Evolutionary conservation across 768 basidiomycete species (phyloP), one percentile per base, ranked within the genome.

Genomic region (Steccherinum ochraceum): DNA sequence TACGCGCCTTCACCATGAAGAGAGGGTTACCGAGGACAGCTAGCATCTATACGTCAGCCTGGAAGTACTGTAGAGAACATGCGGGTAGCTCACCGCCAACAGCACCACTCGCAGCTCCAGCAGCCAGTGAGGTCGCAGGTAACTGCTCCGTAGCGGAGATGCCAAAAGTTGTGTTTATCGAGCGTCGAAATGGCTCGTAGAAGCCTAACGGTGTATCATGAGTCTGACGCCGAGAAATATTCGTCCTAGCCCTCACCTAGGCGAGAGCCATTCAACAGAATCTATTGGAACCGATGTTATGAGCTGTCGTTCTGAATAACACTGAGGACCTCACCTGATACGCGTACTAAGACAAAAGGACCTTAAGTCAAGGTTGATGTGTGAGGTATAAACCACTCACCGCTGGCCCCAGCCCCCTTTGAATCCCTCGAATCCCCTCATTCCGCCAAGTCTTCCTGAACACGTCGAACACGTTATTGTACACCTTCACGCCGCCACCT

Each of bases 1-100:
- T 97, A 42, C 96, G 82, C 4, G 96, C 96, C 71, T 99, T 99
- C 64, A 99, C 83, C 51, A 99, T 73, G 69, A 96, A 99, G 12
- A 96, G 70, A 0, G 93, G 93, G 65, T 91, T 95, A 40, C 93
- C 93, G 40, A 93, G 67, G 46, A 77, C 74, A 0, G 88, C 88
- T 88, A 26, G 0, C 20, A 30, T 5, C 12, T 13, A 2, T 3
- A 12, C 11, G 18, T 40, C 18, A 4, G 12, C 25, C 50, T 13
- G 10, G 24, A 43, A 43, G 11, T 13, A 5, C 16, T 5, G 25
- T 27, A 24, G 27, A 12, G 48, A 13, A 35, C 4, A 39, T 11
- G 19, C 16, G 19, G 16, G 24, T 25, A 7, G 61, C 69, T 51
- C 39, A 93, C 92, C 93, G 63, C 96, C 96, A 25, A 97, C 80